Conservation (phyloP, 495 filamentous ascomycete genomes). For the Penicillium cinerascens region DNA sequence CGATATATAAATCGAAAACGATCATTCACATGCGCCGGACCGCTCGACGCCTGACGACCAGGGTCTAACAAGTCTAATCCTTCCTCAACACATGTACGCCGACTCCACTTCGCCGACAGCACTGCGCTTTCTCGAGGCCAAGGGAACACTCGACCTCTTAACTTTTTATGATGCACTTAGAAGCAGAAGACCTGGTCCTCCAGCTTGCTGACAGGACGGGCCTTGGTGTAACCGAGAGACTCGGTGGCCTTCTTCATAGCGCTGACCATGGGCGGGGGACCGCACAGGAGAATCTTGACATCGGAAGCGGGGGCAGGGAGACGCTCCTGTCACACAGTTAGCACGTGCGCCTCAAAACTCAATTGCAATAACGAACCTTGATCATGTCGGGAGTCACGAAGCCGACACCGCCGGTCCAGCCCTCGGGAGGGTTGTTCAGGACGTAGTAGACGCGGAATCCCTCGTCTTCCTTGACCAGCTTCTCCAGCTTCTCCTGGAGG, state of each 20-base stretch:
- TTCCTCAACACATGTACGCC: neutral
- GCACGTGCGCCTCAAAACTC: neutral
- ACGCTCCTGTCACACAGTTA: conserved; percentile 53
- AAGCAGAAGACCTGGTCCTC: conserved; percentile 98
- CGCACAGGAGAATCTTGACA: conserved; percentile 94
- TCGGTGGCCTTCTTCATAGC: conserved; percentile 97
- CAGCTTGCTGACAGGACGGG: conserved; percentile 90
- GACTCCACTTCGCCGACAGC: neutral
- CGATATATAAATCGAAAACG: conserved; percentile 3
- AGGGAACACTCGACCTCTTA: neutral
- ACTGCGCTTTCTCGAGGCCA: neutral
- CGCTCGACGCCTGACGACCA: neutral
- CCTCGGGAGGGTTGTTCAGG: conserved; percentile 89
- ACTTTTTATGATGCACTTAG: conserved; percentile 42
- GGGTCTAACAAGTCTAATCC: neutral
- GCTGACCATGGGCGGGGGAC: conserved; percentile 92
- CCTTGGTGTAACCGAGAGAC: conserved; percentile 83
- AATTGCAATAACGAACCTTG: conserved; percentile 55
- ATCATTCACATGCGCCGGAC: neutral
- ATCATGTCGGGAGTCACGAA: conserved; percentile 97
- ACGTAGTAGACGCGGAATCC: conserved; percentile 88
- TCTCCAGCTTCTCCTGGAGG: conserved; percentile 84
- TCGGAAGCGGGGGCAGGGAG: conserved; percentile 80
- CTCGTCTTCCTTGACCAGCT: conserved; percentile 68
- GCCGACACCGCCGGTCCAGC: conserved; percentile 85